Percentiles rank a stretch among this genome's conserved stretches.
These are phyloP conservation scores for Ophiostoma tasmaniense DNA, from an alignment of 2,329 filamentous ascomycete species.

Conservation along the genomic window DNA sequence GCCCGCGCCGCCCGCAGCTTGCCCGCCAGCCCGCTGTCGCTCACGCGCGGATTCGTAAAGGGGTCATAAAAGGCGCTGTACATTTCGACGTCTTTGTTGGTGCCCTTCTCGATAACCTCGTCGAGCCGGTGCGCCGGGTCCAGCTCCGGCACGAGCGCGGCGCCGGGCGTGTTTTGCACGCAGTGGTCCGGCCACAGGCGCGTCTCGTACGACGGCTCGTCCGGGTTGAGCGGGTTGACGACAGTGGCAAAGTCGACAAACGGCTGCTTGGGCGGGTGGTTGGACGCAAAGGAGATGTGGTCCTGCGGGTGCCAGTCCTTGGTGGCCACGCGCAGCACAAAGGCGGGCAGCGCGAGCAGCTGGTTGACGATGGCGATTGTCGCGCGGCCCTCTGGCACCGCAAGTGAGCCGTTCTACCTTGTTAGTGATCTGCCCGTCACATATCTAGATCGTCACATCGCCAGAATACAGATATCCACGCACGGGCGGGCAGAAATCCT, in stretches of 20 bases:
- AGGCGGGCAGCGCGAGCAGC: conserved; percentile 62
- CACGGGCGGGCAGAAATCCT: conserved; percentile 94
- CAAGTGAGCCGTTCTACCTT: conserved; percentile 67
- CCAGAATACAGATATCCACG: too few species aligned
- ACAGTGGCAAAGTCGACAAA: conserved; percentile 60
- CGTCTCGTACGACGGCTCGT: conserved; percentile 54
- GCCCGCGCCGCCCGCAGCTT: conserved; percentile 47
- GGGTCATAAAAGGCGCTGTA: conserved; percentile 86
- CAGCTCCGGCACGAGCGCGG: conserved; percentile 65
- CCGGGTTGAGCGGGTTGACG: conserved; percentile 54
- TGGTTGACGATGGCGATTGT: conserved; percentile 65
- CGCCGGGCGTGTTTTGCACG: conserved; percentile 64
- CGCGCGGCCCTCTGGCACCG: conserved; percentile 64
- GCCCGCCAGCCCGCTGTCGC: conserved; percentile 54
- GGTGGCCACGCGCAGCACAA: conserved; percentile 71
- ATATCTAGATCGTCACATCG: too few species aligned
- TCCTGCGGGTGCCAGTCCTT: conserved; percentile 79
- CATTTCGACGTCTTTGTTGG: conserved; percentile 70
- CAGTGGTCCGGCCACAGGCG: conserved; percentile 89
- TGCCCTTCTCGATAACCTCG: conserved; percentile 67
- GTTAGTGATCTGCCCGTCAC: too few species aligned
- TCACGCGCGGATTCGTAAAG: conserved; percentile 53
- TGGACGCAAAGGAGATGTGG: conserved; percentile 83
- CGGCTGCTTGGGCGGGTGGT: conserved; percentile 58
- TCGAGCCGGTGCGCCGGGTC: conserved; percentile 49